Conservation (phyloP, 1,284 basidiomycete genomes). For the Schizophyllum amplum region DNA sequence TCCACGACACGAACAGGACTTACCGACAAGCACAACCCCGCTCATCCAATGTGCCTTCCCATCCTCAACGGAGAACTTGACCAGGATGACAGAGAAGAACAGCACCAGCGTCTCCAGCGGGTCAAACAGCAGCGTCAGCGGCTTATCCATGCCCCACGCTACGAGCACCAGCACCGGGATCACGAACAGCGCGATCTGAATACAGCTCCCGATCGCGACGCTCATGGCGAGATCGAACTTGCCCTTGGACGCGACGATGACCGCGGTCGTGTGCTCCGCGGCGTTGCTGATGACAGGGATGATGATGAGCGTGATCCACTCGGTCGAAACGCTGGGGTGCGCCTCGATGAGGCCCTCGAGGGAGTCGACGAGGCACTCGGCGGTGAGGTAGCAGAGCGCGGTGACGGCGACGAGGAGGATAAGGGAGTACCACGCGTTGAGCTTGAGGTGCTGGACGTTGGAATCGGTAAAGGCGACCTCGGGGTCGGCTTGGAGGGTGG, state of each 20-base stretch:
- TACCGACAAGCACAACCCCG: constrained; percentile 44
- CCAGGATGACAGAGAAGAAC: constrained; percentile 47
- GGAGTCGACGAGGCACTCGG: constrained; percentile 50
- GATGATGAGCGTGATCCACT: constrained; percentile 61
- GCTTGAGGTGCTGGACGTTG: constrained; percentile 33
- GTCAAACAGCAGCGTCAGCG: constrained; percentile 37
- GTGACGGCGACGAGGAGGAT: constrained; percentile 30
- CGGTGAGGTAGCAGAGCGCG: constrained; percentile 44
- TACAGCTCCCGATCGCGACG: constrained; percentile 59
- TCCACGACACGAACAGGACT: constrained; percentile 13
- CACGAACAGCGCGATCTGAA: constrained; percentile 63
- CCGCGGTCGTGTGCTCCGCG: constrained; percentile 60
- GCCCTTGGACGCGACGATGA: constrained; percentile 55
- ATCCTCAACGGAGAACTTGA: constrained; percentile 56
- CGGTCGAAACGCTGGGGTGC: constrained; percentile 35
- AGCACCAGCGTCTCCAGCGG: constrained; percentile 27
- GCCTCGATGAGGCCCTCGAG: constrained; percentile 27
- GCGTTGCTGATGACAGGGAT: constrained; percentile 62
- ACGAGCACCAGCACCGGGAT: constrained; percentile 49
- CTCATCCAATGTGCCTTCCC: constrained; percentile 60
- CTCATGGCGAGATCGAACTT: constrained; percentile 47
- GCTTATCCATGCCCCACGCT: constrained; percentile 41
- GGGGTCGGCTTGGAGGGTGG: too few relatives aligned
- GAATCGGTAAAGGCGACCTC: background rate
- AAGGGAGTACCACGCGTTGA: constrained; percentile 35